Percentiles rank a stretch among this genome's conserved stretches.
Evolutionary conservation across 768 basidiomycete genomes (phyloP).

Genomic region (Leucocoprinus sp.): DNA sequence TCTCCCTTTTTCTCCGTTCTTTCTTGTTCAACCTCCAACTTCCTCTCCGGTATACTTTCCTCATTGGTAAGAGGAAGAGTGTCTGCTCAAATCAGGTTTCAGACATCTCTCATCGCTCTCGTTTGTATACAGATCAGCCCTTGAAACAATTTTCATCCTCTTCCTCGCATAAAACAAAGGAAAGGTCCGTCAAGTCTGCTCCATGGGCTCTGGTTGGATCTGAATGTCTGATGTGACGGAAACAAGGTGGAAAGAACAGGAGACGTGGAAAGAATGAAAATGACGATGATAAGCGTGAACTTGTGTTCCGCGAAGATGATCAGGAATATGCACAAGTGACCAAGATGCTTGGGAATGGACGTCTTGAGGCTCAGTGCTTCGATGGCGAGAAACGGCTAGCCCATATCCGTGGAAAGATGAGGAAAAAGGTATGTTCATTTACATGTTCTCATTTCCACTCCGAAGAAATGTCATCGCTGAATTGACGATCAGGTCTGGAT

Average conservation of each 20-base stretch:
- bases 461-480: not conserved
- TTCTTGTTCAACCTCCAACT: not conserved
- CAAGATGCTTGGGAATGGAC: slow-evolving; percentile 98
- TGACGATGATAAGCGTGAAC: slow-evolving; percentile 96
- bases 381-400: slow-evolving; percentile 97
- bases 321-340: slow-evolving; percentile 98
- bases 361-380: slow-evolving; percentile 93
- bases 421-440: slow-evolving; percentile 79
- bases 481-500: slow-evolving; percentile 79
- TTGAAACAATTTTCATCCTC: slow-evolving; percentile 21
- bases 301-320: slow-evolving; percentile 97
- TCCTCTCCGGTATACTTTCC: not conserved
- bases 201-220: not conserved
- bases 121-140: slow-evolving; percentile 21
- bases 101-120: slow-evolving; percentile 7
- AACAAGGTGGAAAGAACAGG: slow-evolving; percentile 96
- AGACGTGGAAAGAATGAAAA: slow-evolving; percentile 99
- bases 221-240: not conserved
- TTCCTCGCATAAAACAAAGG: slow-evolving; percentile 7
- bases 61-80: not conserved
- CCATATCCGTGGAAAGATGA: slow-evolving; percentile 98
- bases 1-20: not conserved
- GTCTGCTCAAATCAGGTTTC: slow-evolving; percentile 9
- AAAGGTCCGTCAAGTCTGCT: slow-evolving; percentile 6
- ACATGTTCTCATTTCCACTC: slow-evolving; percentile 6